Evolutionary conservation across 2,329 filamentous ascomycete species (phyloP), one percentile per base, ranked within the genome.

Genomic region (Geosmithia putterillii): DNA sequence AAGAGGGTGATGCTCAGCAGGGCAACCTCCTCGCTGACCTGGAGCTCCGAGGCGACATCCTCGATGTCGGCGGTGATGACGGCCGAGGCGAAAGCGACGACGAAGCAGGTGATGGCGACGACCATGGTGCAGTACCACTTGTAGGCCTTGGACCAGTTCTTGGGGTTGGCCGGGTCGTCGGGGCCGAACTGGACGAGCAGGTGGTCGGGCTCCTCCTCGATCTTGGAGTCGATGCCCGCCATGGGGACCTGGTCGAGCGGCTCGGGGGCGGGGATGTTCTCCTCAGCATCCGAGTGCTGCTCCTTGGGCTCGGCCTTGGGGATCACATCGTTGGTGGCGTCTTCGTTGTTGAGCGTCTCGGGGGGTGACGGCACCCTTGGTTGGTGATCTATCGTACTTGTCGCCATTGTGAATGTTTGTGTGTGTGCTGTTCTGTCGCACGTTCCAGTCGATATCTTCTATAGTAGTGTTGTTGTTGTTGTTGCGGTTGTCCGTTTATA

Each of bases 51-150:
- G 1, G 67, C 58, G 0, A 86, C 78, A 2, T 80, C 83, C 2
- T 56, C 64, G 3, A 94, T 67, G 55, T 88, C 83, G 10, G 86
- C 78, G 0, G 87, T 94, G 56, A 94, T 80, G 50, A 94, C 81
- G 42, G 79, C 78, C 41, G 81, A 86, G 20, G 70, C 68, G 45
- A 86, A 77, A 0, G 82, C 80, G 38, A 86, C 82, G 36, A 84
- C 79, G 55, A 87, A 86, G 54, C 82, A 86, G 2, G 81, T 85
- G 19, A 75, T 48, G 1, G 87, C 83, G 0, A 94, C 86, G 15
- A 86, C 78, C 81, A 94, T 87, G 20, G 87, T 95, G 55, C 77
- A 81, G 54, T 81, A 86, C 85, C 86, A 90, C 62, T 89, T 92
- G 59, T 68, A 82, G 1, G 63, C 66, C 59, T 86, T 87, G 45